phyloP scores from a whole-genome alignment of 129 eudicot genomes.

The Chrysanthemum seticuspe region DNA sequence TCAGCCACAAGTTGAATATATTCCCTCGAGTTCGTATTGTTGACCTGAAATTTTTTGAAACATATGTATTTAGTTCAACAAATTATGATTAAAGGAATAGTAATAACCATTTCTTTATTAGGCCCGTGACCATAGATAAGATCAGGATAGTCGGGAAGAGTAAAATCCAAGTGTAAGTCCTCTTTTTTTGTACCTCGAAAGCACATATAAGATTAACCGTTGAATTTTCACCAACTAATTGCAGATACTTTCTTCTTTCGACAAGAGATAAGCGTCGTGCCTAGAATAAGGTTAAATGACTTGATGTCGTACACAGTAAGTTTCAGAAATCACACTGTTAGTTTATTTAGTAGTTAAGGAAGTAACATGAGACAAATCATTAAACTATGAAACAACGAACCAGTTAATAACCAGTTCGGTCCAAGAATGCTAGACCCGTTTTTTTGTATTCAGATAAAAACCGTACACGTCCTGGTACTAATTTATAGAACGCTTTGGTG shows the following conservation, averaged over 20 bases:
- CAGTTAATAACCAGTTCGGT: too few species aligned
- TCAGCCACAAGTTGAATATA: slow-evolving; percentile 62
- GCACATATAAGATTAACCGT: slow-evolving; percentile 28
- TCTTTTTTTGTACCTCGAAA: slow-evolving; percentile 42
- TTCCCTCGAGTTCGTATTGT: slow-evolving; percentile 57
- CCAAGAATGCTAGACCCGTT: too few species aligned
- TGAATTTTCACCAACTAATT: slow-evolving; percentile 34
- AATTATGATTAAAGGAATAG: neutral
- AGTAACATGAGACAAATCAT: too few species aligned
- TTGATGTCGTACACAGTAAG: slow-evolving; percentile 61
- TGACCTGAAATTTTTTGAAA: slow-evolving; percentile 44
- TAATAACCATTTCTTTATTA: slow-evolving; percentile 50
- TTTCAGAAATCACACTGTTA: too few species aligned
- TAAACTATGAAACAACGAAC: too few species aligned
- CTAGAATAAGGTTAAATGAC: slow-evolving; percentile 80
- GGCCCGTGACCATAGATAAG: slow-evolving; percentile 44
- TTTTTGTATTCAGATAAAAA: too few species aligned
- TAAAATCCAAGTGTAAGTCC: slow-evolving; percentile 79
- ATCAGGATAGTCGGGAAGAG: slow-evolving; percentile 91
- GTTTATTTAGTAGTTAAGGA: too few species aligned
- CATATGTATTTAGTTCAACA: slow-evolving; percentile 1
- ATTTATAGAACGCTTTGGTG: too few species aligned
- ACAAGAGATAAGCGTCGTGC: slow-evolving; percentile 64
- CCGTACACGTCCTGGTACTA: too few species aligned
- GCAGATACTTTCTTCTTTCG: slow-evolving; percentile 51